Conservation (phyloP, 1,284 basidiomycete species). For the Schizopora paradoxa region DNA sequence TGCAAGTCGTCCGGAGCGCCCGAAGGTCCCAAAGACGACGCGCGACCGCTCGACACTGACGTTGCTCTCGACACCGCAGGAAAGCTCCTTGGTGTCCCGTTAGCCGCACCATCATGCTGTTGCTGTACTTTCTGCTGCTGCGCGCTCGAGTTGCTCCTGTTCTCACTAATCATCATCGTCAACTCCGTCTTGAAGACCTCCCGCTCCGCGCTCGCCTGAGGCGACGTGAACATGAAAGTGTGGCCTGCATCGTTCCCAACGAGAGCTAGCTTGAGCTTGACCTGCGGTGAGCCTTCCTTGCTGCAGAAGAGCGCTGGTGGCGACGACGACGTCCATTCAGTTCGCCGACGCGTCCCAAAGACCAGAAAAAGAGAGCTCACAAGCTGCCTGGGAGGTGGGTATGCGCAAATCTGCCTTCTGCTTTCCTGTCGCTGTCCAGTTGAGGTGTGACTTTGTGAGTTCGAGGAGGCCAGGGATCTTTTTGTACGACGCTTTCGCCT, state of each 20-base stretch:
- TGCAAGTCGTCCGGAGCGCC: slow-evolving; percentile 63
- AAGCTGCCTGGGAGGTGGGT: slow-evolving; percentile 49
- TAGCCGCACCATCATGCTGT: slow-evolving; percentile 26
- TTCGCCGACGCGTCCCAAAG: not conserved
- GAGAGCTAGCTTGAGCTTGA: slow-evolving; percentile 67
- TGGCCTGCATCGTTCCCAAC: slow-evolving; percentile 63
- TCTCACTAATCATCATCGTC: slow-evolving; percentile 66
- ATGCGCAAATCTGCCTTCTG: slow-evolving; percentile 56
- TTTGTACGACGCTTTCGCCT: slow-evolving; percentile 75
- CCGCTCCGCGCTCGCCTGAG: slow-evolving; percentile 61
- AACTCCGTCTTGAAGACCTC: slow-evolving; percentile 77
- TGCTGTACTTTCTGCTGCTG: slow-evolving; percentile 19
- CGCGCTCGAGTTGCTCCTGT: slow-evolving; percentile 35
- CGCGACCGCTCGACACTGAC: slow-evolving; percentile 51
- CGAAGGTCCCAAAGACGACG: slow-evolving; percentile 49
- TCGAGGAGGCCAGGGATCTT: slow-evolving; percentile 68
- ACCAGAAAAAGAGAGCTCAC: slow-evolving; percentile 40
- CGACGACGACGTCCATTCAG: slow-evolving; percentile 3
- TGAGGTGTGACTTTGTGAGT: slow-evolving; percentile 59
- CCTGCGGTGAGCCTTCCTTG: slow-evolving; percentile 72
- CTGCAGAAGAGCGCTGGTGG: slow-evolving; percentile 73
- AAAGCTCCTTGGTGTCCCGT: slow-evolving; percentile 20
- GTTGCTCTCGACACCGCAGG: slow-evolving; percentile 43
- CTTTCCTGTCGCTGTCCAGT: slow-evolving; percentile 71
- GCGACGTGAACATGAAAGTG: slow-evolving; percentile 74